Evolutionary conservation across 2,329 filamentous ascomycete genomes (phyloP), one percentile per base, ranked within the genome.

Genomic region (Moelleriella libera): DNA sequence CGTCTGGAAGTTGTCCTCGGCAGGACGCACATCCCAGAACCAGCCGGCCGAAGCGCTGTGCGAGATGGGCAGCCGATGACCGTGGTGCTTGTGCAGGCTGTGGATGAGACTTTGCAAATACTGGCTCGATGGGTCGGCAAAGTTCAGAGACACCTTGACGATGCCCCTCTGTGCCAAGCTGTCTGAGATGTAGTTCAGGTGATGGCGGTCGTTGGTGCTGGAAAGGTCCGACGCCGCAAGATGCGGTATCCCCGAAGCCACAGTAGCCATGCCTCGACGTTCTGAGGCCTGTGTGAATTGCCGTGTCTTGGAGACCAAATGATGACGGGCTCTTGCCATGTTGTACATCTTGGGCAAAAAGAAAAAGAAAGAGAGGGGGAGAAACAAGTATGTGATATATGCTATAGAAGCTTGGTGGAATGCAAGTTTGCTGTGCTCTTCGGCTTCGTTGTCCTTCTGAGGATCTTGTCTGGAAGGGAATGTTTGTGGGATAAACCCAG

Each of bases 11-110:
- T 30, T 56, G 10, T 43, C 48, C 8, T 48, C 43, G 41, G 51
- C 58, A 3, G 64, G 67, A 1, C 61, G 61, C 3, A 69, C 58
- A 43, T 69, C 67, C 67, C 67, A 70, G 50, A 69, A 69, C 67
- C 66, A 69, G 4, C 67, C 67, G 4, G 60, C 58, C 0, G 54
- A 59, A 1, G 66, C 64, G 49, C 65, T 69, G 50, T 70, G 67
- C 0, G 60, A 50, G 14, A 68, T 67, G 3, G 67, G 67, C 0
- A 69, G 57, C 2, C 53, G 53, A 44, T 69, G 67, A 0, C 57
- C 56, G 29, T 64, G 58, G 8, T 59, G 10, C 5, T 51, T 42
- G 48, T 69, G 56, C 1, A 69, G 60, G 14, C 54, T 60, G 3
- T 50, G 14, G 10, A 69, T 49, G 5, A 69, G 51, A 4, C 54